These are phyloP conservation scores for Diphasiastrum complanatum DNA, from an alignment of 83 land plant species.

Conservation along the genomic window DNA sequence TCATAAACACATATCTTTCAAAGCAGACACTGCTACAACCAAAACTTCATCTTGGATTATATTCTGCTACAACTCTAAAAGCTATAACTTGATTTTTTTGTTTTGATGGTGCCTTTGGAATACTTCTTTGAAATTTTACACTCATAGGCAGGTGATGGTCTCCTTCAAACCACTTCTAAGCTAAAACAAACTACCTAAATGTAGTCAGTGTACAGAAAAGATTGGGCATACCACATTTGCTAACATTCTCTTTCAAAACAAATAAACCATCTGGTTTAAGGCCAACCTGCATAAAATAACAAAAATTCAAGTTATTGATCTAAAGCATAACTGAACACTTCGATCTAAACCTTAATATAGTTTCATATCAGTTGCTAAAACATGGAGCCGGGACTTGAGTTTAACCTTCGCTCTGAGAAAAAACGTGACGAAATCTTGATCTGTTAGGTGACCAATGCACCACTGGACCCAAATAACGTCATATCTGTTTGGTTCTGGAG, in stretches of 20 bases:
- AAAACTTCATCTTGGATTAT: too few relatives aligned
- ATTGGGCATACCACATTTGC: slow-evolving; percentile 49
- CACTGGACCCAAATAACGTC: slow-evolving; percentile 99
- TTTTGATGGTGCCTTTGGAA: too few relatives aligned
- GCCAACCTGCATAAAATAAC: slow-evolving; percentile 52
- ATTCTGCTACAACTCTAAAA: too few relatives aligned
- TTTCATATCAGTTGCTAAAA: not conserved
- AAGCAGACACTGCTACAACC: not conserved
- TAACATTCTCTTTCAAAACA: slow-evolving; percentile 83
- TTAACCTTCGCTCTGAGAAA: slow-evolving; percentile 88
- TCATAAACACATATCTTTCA: not conserved
- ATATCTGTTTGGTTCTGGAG: slow-evolving; percentile 76
- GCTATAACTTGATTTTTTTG: too few relatives aligned
- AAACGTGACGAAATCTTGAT: slow-evolving; percentile 84
- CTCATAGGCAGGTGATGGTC: too few relatives aligned
- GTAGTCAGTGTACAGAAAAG: not conserved
- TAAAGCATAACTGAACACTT: not conserved
- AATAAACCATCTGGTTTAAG: slow-evolving; percentile 85
- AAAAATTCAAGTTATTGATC: not conserved
- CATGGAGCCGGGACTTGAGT: not conserved
- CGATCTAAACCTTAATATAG: not conserved
- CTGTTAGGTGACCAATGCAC: slow-evolving; percentile 97
- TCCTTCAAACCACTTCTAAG: not conserved
- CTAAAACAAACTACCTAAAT: not conserved
- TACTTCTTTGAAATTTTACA: too few relatives aligned